Percentiles rank a stretch among this genome's conserved stretches.
Evolutionary conservation across 192 early-diverging fungal species (phyloP).

Genomic region (Dissophora globulifera): DNA sequence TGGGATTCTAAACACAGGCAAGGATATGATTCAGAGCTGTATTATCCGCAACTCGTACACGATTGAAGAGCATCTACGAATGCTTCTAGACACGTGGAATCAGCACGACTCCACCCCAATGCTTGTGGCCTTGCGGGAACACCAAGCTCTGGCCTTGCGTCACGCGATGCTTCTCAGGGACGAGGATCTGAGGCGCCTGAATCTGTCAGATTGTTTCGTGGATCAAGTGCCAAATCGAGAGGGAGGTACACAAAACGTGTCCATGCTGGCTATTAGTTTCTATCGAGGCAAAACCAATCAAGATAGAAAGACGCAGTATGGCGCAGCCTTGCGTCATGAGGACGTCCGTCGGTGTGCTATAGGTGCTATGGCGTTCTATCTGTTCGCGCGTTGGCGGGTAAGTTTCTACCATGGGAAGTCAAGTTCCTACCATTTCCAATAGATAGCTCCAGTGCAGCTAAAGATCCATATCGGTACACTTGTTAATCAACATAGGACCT

Average conservation of each 20-base stretch:
- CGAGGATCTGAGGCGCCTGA: constrained; percentile 6
- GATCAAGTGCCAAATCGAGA: neutral
- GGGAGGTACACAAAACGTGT: constrained; percentile 8
- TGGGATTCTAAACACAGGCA: neutral
- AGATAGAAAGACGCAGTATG: constrained; percentile 1
- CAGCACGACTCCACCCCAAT: neutral
- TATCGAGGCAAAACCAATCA: constrained; percentile 9
- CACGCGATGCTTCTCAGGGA: constrained; percentile 15
- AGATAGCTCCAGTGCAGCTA: no score
- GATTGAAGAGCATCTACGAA: neutral
- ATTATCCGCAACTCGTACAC: neutral
- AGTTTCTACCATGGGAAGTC: no score
- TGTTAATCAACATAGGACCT: no score
- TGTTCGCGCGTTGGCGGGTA: constrained; percentile 24
- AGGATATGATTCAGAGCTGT: neutral
- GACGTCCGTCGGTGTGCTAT: constrained; percentile 29
- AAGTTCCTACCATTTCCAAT: no score
- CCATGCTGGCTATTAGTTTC: neutral
- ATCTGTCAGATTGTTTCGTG: constrained; percentile 12
- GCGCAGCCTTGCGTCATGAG: constrained; percentile 5
- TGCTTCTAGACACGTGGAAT: constrained; percentile 7
- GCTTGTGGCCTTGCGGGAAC: constrained; percentile 6
- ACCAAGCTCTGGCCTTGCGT: constrained; percentile 11
- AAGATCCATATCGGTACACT: no score
- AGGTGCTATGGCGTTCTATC: constrained; percentile 16